Base-by-base conservation (phyloP, 129 eudicot genomes). In the Scalesia atractyloides region DNA sequence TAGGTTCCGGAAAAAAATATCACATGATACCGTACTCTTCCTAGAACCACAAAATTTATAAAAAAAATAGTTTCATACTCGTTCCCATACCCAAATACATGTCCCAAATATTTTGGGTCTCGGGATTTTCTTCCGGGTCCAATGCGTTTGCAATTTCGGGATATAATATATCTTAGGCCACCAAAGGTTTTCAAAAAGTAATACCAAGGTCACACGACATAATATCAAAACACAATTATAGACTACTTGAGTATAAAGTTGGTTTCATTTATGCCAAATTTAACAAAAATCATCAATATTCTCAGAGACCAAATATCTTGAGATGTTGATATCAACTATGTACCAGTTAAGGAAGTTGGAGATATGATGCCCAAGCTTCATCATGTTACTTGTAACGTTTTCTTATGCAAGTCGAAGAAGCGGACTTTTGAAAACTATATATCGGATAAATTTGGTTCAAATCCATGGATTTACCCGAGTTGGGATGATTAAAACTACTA, bases 281-380 rank as follows among this genome's bases (percentile, higher is more conserved):
- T 41, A 41, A 41, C 10, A 19, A 56, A 54, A 19, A 2, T 9
- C 30, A 56, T 56, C 15, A 56, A 0, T 56, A 56, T 56, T 56
- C 33, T 8, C 14, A 56, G 9, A 9, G 62, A 13, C 34, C 62
- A 56, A 19, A 54, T 54, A 54, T 54, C 33, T 18, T 54, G 33
- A 18, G 61, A 54, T 54, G 61, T 19, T 54, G 61, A 54, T 54
- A 18, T 18, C 61, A 54, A 56, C 34, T 20, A 56, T 56, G 62
- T 56, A 3, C n/a, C 13, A 19, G 33, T 3, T 54, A 26, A 56
- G 62, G 34, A 56, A 56, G 59, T 52, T 17, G 59, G 59, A 13
- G 22, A 52, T 52, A 52, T 52, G 59, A 7, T 52, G 5, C 59
- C 7, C 9, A 19, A 56, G 19, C 5, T 18, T 18, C 0, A 17